A percentile compares a stretch with the other conserved stretches of the same genome.
Conservation (phyloP, 805 yeast species). For the Lipomyces kockii region DNA sequence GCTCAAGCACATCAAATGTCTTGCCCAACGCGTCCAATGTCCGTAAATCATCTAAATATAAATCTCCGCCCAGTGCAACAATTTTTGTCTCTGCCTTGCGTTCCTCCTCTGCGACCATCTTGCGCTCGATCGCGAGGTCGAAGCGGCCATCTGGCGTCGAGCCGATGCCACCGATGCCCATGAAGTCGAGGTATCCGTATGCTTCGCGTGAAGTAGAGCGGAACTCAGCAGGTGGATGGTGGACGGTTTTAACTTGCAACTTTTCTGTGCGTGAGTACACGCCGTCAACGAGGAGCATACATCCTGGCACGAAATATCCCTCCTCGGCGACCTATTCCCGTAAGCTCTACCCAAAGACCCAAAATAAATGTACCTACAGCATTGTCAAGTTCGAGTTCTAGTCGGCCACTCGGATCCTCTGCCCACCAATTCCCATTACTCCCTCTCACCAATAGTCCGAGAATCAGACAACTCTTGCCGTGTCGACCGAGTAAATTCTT, state of each 20-base stretch:
- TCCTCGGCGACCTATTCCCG: constrained; percentile 57
- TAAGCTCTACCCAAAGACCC: constrained; percentile 2
- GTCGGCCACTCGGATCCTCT: constrained; percentile 79
- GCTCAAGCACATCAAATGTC: constrained; percentile 60
- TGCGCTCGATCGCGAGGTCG: constrained; percentile 61
- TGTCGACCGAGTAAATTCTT: constrained; percentile 87
- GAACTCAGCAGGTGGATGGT: constrained; percentile 87
- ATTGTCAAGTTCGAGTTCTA: constrained; percentile 61
- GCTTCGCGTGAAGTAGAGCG: constrained; percentile 69
- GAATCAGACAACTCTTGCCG: constrained; percentile 71
- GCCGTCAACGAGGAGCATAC: constrained; percentile 82
- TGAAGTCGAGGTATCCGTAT: constrained; percentile 78
- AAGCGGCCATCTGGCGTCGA: constrained; percentile 56
- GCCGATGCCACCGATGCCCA: constrained; percentile 48
- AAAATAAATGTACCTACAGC: constrained; percentile 50
- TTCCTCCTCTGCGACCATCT: constrained; percentile 62
- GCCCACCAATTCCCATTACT: constrained; percentile 71
- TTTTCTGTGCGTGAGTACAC: constrained; percentile 62
- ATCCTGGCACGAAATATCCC: constrained; percentile 70
- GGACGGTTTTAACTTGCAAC: constrained; percentile 75
- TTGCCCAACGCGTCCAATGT: constrained; percentile 68
- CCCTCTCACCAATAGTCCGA: constrained; percentile 73
- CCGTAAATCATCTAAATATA: constrained; percentile 64
- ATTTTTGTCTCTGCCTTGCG: constrained; percentile 58
- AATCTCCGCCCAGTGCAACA: constrained; percentile 74